Base-by-base conservation (phyloP, 2,329 filamentous ascomycete species). In the Colletotrichum karsti region DNA sequence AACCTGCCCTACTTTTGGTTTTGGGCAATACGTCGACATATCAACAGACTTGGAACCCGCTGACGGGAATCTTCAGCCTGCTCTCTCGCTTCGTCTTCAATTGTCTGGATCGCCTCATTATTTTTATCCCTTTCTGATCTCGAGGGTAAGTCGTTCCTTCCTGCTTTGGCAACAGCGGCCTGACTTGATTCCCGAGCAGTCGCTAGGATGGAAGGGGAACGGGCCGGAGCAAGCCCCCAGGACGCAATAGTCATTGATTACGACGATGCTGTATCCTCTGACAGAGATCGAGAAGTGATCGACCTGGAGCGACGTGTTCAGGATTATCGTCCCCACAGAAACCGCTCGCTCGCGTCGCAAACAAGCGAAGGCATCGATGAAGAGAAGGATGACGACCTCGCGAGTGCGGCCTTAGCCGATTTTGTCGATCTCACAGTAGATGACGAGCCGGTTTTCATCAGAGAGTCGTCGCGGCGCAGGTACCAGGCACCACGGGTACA, bases 401-500 rank as follows among this genome's bases (percentile, higher is more conserved):
- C 62, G 6, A 69, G 73, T 12, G 60, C 64, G 7, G 70, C 73
- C 30, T 41, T 71, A 4, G 59, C 44, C 8, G 74, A 78, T 15
- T 64, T 79, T 1, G 78, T 82, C 24, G 78, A 82, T 37, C 74
- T 82, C 4, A 80, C 78, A 0, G 67, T 68, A 1, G 74, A 79
- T 2, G 72, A 73, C n/a, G 46, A 61, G 24, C 58, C 58, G 1
- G 24, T 41, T 13, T 8, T 24, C 4, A n/a, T 50, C n/a, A 22
- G 57, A 18, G 42, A 26, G 33, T 50, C 57, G 30, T 54, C 28
- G 30, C 60, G 59, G 4, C 50, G 18, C 15, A 18, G 7, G 2
- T 33, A 3, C 1, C 9, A 35, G 3, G 30, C 26, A 7, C 42
- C 28, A 3, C 50, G 7, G 8, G 10, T 44, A 3, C 60, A 42